These are phyloP conservation scores for Sphenostylis stenocarpa DNA, from an alignment of 306 rosid species.

Conservation along the genomic window DNA sequence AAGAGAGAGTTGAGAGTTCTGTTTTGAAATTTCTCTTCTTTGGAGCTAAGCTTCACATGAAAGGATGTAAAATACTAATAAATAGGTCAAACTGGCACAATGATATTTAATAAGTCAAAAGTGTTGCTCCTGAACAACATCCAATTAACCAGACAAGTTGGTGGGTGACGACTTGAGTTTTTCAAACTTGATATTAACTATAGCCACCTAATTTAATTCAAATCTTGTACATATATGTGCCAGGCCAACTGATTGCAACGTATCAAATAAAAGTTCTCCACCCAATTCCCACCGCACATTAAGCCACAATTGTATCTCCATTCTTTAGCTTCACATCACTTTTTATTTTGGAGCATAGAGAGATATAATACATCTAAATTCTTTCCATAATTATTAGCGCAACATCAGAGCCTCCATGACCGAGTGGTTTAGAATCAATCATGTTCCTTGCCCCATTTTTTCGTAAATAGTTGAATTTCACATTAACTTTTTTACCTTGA, in stretches of 20 bases:
- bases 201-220: neutral
- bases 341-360: neutral
- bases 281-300: constrained; percentile 27
- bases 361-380: neutral
- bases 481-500: no score
- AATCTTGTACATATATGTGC: neutral
- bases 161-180: constrained; percentile 24
- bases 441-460: neutral
- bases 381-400: neutral
- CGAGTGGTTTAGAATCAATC: neutral
- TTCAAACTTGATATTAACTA: constrained; percentile 20
- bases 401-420: neutral
- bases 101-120: constrained; percentile 16
- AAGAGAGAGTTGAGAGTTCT: no score
- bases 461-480: no score
- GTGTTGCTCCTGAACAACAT: constrained; percentile 12
- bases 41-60: neutral
- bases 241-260: constrained; percentile 31
- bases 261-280: constrained; percentile 28
- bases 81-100: neutral
- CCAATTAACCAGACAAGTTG: constrained; percentile 28
- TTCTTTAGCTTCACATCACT: neutral
- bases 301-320: constrained; percentile 25
- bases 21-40: neutral
- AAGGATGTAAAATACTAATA: neutral